These are phyloP conservation scores for Verticillium albo-atrum DNA, from an alignment of 2,329 filamentous ascomycete species.

Conservation along the genomic window DNA sequence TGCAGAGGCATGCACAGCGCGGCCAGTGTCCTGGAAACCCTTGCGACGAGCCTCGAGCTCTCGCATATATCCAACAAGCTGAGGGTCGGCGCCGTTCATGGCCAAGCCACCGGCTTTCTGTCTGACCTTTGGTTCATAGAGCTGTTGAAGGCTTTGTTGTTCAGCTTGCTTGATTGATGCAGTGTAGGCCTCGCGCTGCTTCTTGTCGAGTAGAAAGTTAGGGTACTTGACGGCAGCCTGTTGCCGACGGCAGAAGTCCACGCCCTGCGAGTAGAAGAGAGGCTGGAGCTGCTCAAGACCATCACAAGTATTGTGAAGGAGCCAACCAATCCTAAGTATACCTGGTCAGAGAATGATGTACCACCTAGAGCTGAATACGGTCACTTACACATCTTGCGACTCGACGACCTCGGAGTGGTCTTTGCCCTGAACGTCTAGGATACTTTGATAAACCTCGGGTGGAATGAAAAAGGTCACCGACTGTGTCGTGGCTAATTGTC, in stretches of 20 bases:
- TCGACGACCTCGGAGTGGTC: slow-evolving; percentile 21
- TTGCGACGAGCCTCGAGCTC: slow-evolving; percentile 26
- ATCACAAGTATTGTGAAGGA: slow-evolving; percentile 59
- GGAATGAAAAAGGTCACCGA: slow-evolving; percentile 52
- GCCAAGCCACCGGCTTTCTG: slow-evolving; percentile 14
- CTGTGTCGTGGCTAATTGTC: slow-evolving; percentile 53
- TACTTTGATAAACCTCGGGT: slow-evolving; percentile 58
- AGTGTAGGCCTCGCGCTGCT: slow-evolving; percentile 31
- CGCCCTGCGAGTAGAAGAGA: slow-evolving; percentile 55
- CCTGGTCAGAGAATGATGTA: not conserved
- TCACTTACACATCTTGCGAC: slow-evolving; percentile 44
- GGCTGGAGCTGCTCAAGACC: slow-evolving; percentile 54
- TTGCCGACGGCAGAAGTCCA: slow-evolving; percentile 53
- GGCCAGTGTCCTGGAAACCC: slow-evolving; percentile 28
- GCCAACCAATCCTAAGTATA: slow-evolving; percentile 37
- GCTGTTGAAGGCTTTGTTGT: slow-evolving; percentile 49
- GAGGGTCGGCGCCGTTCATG: slow-evolving; percentile 8
- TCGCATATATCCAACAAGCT: slow-evolving; percentile 18
- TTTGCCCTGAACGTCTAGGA: slow-evolving; percentile 41
- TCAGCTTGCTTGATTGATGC: slow-evolving; percentile 45
- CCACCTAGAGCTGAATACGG: too few relatives aligned
- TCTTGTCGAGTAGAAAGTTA: slow-evolving; percentile 28
- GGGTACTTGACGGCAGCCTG: slow-evolving; percentile 41
- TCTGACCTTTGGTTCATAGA: slow-evolving; percentile 41
- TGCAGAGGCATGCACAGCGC: slow-evolving; percentile 41